A percentile compares a stretch with the other conserved stretches of the same genome.
Conservation (phyloP, 2,329 filamentous ascomycete genomes). For the Fusarium sp. region DNA sequence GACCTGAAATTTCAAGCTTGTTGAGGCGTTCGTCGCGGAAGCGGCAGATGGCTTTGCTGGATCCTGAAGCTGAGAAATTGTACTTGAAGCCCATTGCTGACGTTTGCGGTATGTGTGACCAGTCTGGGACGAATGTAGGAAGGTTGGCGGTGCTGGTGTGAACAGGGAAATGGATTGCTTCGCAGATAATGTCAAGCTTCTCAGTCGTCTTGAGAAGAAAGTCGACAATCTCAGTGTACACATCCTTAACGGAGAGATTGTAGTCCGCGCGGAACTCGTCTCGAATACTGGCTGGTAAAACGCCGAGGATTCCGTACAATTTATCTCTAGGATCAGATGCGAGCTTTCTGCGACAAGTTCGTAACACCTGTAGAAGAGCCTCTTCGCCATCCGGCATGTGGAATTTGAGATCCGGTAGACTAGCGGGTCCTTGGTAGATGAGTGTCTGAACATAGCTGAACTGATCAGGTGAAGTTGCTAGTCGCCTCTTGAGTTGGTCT, state of each 20-base stretch:
- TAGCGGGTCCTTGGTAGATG: slow-evolving; percentile 6
- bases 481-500: not conserved
- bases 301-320: slow-evolving; percentile 11
- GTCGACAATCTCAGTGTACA: slow-evolving; percentile 22
- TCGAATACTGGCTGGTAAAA: not conserved
- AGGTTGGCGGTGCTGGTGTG: slow-evolving; percentile 5
- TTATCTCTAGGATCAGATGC: slow-evolving; percentile 23
- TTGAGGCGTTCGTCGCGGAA: slow-evolving; percentile 13
- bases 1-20: slow-evolving; percentile 17
- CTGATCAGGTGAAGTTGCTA: not conserved
- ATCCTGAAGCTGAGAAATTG: not conserved
- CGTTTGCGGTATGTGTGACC: slow-evolving; percentile 23
- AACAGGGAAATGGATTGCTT: slow-evolving; percentile 16
- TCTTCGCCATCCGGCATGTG: not conserved
- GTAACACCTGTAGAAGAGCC: slow-evolving; percentile 6
- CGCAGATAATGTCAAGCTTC: slow-evolving; percentile 14
- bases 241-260: slow-evolving; percentile 17
- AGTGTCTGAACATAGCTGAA: slow-evolving; percentile 14
- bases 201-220: slow-evolving; percentile 23
- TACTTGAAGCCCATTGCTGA: slow-evolving; percentile 15
- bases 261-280: slow-evolving; percentile 7
- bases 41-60: not conserved
- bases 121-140: slow-evolving; percentile 24
- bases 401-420: not conserved
- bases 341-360: slow-evolving; percentile 13